Evolutionary conservation across 1,284 basidiomycete species (phyloP), one percentile per base, ranked within the genome.

Genomic region (Sutorius eximius): DNA sequence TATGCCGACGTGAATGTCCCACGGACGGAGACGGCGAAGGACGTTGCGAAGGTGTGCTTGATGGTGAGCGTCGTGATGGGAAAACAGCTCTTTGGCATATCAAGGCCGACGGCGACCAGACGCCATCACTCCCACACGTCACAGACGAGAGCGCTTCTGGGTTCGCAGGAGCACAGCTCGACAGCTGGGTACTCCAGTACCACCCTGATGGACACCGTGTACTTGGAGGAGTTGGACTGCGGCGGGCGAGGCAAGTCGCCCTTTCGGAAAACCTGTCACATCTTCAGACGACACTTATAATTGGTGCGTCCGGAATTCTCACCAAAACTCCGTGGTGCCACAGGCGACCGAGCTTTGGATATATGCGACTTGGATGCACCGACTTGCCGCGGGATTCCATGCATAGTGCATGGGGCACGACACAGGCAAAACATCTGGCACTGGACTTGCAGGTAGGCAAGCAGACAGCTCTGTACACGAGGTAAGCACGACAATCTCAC

Each of bases 131-230:
- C 12, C 30, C 22, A 42, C 53, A 61, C n/a, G 45, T 38, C 20
- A 20, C 7, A 34, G 37, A 52, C 15, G n/a, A 51, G 8, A 36
- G 51, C n/a, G 29, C 55, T 18, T 55, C 48, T 11, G 58, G 48
- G 29, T 56, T 44, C 18, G 53, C 53, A 11, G 61, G 62, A n/a
- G 22, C 50, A 43, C 58, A 67, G 15, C 49, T 37, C 5, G 7
- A 45, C 27, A 52, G 30, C n/a, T 40, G 32, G 22, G 33, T 15
- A 11, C 20, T 46, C 61, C 53, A 68, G 27, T 67, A 66, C 63
- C 63, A 61, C 24, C 50, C 53, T 12, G 52, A 46, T 12, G 58
- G 63, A 32, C 62, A 64, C 15, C 33, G 36, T 8, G 27, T 20
- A 24, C 33, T 47, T 2, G 61, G 11, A 48, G 20, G 33, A 15